Conservation (phyloP, 495 filamentous ascomycete species). For the Aspergillus baeticus region DNA sequence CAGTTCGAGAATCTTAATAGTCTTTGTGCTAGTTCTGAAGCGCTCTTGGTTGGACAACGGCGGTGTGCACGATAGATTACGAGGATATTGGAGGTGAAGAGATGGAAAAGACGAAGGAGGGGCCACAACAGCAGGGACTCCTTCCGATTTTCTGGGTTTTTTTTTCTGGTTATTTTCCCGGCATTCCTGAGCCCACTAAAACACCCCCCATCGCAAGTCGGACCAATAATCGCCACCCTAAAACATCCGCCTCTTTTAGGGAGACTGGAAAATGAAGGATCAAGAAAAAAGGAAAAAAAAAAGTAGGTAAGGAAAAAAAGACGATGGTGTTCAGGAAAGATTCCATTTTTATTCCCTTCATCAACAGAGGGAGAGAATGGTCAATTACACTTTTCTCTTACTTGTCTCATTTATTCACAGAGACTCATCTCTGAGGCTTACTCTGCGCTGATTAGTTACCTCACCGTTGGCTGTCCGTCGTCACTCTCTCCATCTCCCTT, state of each 20-base stretch:
- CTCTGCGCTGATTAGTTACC: constrained; percentile 12
- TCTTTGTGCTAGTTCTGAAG: neutral
- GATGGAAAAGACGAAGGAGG: neutral
- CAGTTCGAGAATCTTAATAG: too few relatives aligned
- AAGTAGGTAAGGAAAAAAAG: constrained; percentile 1
- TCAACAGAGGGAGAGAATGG: neutral
- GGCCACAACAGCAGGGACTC: neutral
- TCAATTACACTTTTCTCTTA: neutral
- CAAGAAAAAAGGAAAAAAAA: constrained; percentile 26
- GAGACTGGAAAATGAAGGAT: constrained; percentile 5
- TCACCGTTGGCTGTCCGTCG: constrained; percentile 8
- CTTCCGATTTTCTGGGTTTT: neutral
- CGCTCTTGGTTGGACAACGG: too few relatives aligned
- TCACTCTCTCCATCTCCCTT: constrained; percentile 17
- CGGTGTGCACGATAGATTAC: too few relatives aligned
- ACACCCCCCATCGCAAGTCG: constrained; percentile 9
- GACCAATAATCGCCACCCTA: constrained; percentile 26
- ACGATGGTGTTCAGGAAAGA: neutral
- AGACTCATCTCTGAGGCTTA: constrained; percentile 9
- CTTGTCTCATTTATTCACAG: constrained; percentile 14
- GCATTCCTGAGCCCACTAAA: constrained; percentile 19
- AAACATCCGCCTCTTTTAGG: constrained; percentile 23
- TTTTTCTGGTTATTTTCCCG: constrained; percentile 8
- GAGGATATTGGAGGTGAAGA: neutral
- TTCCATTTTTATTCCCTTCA: constrained; percentile 14